Evolutionary conservation across 495 filamentous ascomycete species (phyloP).

Genomic region (Choiromyces venosus): DNA sequence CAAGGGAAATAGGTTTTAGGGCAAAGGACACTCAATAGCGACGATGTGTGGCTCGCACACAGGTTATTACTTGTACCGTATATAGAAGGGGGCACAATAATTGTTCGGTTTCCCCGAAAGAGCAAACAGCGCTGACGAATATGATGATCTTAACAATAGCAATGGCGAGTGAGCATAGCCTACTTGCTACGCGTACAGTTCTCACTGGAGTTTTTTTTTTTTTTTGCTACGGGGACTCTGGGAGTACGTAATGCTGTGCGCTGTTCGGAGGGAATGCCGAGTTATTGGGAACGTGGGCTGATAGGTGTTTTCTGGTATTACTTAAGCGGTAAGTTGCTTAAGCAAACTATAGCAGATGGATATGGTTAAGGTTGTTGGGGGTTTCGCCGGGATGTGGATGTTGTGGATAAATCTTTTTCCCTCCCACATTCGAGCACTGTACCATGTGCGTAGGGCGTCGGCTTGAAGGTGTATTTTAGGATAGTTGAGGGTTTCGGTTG

Average conservation of each 20-base stretch:
- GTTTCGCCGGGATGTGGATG: background rate
- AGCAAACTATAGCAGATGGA: background rate
- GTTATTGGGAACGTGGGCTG: background rate
- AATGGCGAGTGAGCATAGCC: background rate
- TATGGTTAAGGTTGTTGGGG: background rate
- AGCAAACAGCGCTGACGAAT: background rate
- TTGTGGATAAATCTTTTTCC: background rate
- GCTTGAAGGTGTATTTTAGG: background rate
- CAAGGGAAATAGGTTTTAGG: too few relatives aligned
- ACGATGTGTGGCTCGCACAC: too few relatives aligned
- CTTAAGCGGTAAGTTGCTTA: background rate
- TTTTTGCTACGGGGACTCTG: background rate
- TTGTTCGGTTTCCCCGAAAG: background rate
- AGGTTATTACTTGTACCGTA: too few relatives aligned
- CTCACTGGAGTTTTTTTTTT: too few relatives aligned
- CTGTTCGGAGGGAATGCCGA: background rate
- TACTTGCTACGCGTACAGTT: background rate
- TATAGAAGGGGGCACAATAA: background rate
- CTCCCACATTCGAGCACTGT: background rate
- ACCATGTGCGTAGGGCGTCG: background rate
- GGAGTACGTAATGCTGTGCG: background rate
- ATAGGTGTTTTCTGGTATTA: background rate
- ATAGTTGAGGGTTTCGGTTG: background rate
- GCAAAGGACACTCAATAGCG: too few relatives aligned
- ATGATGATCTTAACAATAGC: too few relatives aligned